Percentiles rank a stretch among this genome's conserved stretches.
These are phyloP conservation scores for Ascocoryne sarcoides DNA, from an alignment of 2,329 filamentous ascomycete species.

Conservation along the genomic window DNA sequence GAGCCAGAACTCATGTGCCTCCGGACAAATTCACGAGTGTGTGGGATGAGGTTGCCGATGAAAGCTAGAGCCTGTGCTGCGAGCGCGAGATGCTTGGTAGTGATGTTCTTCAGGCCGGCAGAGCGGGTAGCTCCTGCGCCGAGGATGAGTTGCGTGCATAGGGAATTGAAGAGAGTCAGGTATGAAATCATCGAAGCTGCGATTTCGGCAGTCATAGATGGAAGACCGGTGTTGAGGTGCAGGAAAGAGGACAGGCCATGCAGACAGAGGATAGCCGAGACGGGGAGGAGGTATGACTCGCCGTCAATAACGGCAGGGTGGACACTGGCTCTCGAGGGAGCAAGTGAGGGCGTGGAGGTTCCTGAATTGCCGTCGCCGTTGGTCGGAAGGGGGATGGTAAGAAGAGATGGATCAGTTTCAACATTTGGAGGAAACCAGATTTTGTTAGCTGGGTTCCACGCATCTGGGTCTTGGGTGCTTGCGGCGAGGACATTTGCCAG, in stretches of 20 bases:
- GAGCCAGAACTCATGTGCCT: constrained; percentile 52
- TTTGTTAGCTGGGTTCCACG: constrained; percentile 54
- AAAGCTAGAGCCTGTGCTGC: constrained; percentile 86
- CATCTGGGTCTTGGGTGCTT: constrained; percentile 39
- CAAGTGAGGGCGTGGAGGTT: constrained; percentile 12
- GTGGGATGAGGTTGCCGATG: constrained; percentile 76
- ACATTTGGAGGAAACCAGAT: constrained; percentile 43
- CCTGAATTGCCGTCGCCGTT: constrained; percentile 33
- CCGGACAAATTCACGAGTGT: constrained; percentile 84
- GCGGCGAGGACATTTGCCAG: constrained; percentile 2
- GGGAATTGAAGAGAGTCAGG: constrained; percentile 88
- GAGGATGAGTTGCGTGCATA: constrained; percentile 91
- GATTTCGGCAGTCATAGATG: constrained; percentile 80
- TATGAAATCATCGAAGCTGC: constrained; percentile 74
- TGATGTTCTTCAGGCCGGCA: constrained; percentile 91
- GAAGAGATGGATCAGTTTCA: neutral
- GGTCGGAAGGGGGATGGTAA: neutral
- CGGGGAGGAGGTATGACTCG: constrained; percentile 77
- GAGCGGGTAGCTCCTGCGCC: constrained; percentile 85
- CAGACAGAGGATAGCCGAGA: constrained; percentile 74
- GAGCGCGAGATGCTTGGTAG: constrained; percentile 86
- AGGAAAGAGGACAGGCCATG: constrained; percentile 75
- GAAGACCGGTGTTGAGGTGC: constrained; percentile 74
- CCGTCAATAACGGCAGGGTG: constrained; percentile 72
- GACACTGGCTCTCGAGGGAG: constrained; percentile 47